Evolutionary conservation across 257 asterid species (phyloP).

Genomic region (Fraxinus excelsior): DNA sequence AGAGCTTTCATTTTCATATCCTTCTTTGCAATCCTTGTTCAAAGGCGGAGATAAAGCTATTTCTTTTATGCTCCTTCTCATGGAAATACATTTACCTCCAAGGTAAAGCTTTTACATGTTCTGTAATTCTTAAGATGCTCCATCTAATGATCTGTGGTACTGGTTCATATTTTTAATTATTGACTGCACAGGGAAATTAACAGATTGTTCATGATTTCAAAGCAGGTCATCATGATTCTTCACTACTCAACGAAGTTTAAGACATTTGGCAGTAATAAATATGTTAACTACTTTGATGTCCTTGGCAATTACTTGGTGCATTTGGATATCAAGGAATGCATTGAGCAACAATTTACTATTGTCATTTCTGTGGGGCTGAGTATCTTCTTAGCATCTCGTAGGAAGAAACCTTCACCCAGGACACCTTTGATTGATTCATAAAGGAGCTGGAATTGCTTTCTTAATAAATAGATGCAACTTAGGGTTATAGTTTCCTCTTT

Average conservation of each 20-base stretch:
- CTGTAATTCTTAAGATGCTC: background rate
- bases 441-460: slow-evolving; percentile 2
- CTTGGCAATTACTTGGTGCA: background rate
- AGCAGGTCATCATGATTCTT: background rate
- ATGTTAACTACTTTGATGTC: background rate
- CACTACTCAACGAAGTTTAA: background rate
- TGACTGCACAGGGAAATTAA: background rate
- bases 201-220: background rate
- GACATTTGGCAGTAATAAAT: background rate
- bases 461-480: background rate
- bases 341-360: background rate
- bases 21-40: background rate
- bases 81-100: background rate
- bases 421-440: background rate
- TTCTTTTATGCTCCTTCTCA: background rate
- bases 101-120: background rate
- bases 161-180: background rate
- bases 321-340: background rate
- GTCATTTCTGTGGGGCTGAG: background rate
- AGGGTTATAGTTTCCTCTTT: background rate
- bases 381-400: background rate
- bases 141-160: background rate
- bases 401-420: background rate
- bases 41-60: background rate
- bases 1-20: background rate